Percentiles rank a stretch among this genome's conserved stretches.
Conservation (phyloP, 2,329 filamentous ascomycete species). For the Hortaea werneckii region DNA sequence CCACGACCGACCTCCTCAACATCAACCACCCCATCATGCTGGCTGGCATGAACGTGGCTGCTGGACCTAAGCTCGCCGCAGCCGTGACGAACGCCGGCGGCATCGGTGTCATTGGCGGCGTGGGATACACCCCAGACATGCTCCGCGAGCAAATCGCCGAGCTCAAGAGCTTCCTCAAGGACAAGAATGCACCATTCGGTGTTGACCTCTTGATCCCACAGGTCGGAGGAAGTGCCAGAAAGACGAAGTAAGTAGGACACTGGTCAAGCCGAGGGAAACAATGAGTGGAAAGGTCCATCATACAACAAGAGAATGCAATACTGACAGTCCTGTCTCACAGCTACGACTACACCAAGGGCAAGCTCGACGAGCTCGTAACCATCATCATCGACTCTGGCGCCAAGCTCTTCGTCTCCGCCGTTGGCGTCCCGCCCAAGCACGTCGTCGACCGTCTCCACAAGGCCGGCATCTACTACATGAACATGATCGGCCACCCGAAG, state of each 20-base stretch:
- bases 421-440: constrained; percentile 80
- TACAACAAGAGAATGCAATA: background rate
- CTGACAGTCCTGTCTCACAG: constrained; percentile 37
- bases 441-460: constrained; percentile 87
- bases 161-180: constrained; percentile 74
- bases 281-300: background rate
- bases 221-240: constrained; percentile 85
- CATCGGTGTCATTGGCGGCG: constrained; percentile 89
- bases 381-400: constrained; percentile 88
- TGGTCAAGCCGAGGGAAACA: background rate
- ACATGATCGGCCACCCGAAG: constrained; percentile 99
- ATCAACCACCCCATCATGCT: constrained; percentile 95
- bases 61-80: constrained; percentile 88
- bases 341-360: constrained; percentile 99
- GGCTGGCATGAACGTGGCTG: constrained; percentile 98
- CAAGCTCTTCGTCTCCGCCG: constrained; percentile 90
- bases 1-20: constrained; percentile 88
- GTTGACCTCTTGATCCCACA: constrained; percentile 90
- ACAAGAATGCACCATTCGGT: constrained; percentile 92
- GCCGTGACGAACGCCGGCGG: constrained; percentile 96
- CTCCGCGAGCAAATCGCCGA: constrained; percentile 88
- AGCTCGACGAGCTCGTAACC: constrained; percentile 79
- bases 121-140: constrained; percentile 96
- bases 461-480: constrained; percentile 90
- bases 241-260: constrained; percentile 63